A percentile compares a stretch with the other conserved stretches of the same genome.
Evolutionary conservation across 495 filamentous ascomycete species (phyloP).

Genomic region (Aspergillus taichungensis): DNA sequence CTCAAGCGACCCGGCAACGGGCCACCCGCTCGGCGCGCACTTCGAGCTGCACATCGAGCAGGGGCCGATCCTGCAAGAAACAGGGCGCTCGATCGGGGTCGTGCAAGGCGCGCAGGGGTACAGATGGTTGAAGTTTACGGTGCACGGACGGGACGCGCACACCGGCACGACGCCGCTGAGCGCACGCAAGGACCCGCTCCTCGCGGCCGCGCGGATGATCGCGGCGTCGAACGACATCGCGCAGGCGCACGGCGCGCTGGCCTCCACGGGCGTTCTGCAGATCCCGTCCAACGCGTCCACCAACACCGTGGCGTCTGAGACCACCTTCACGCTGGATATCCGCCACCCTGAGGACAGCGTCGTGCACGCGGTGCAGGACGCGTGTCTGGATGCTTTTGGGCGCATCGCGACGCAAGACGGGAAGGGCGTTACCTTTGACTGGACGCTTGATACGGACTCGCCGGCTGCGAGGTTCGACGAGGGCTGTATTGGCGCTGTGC

Average conservation of each 20-base stretch:
- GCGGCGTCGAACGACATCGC: slow-evolving; percentile 53
- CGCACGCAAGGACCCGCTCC: slow-evolving; percentile 46
- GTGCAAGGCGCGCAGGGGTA: slow-evolving; percentile 56
- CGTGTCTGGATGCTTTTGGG: slow-evolving; percentile 36
- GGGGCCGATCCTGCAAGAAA: slow-evolving; percentile 55
- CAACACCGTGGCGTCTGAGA: slow-evolving; percentile 61
- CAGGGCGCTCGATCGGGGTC: slow-evolving; percentile 50
- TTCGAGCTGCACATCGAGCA: slow-evolving; percentile 81
- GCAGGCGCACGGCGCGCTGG: slow-evolving; percentile 41
- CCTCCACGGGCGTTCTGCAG: slow-evolving; percentile 58
- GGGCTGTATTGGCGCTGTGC: slow-evolving; percentile 52
- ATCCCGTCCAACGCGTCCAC: slow-evolving; percentile 49
- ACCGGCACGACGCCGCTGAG: slow-evolving; percentile 62
- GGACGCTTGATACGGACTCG: slow-evolving; percentile 50
- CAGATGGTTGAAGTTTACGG: slow-evolving; percentile 53
- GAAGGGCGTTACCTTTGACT: slow-evolving; percentile 35
- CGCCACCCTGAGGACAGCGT: slow-evolving; percentile 49
- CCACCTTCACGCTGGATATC: slow-evolving; percentile 61
- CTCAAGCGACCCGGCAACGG: slow-evolving; percentile 25
- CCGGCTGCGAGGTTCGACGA: slow-evolving; percentile 55
- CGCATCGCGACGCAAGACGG: slow-evolving; percentile 42
- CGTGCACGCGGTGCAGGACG: slow-evolving; percentile 43
- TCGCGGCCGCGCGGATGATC: slow-evolving; percentile 57
- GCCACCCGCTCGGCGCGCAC: slow-evolving; percentile 52
- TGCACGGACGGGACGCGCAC: slow-evolving; percentile 57